phyloP scores from a whole-genome alignment of 164 flowering plant species.

The Vitis rupestris region DNA sequence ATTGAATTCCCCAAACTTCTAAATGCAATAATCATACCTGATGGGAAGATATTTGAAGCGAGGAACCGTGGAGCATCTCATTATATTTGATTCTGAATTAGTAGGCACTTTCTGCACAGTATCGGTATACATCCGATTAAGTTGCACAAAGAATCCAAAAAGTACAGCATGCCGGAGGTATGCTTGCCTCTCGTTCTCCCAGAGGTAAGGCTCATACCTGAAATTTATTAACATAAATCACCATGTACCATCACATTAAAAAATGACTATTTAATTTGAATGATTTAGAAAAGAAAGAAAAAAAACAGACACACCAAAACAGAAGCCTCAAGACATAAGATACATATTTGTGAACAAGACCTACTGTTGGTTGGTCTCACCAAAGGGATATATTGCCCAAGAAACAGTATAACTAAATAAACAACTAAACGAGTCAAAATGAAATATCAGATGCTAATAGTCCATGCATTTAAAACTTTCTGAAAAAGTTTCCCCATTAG shows the following conservation, averaged over 20 bases:
- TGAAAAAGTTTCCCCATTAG: no score
- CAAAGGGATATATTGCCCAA: not conserved
- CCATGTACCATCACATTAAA: not conserved
- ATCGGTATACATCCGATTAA: conserved; percentile 78
- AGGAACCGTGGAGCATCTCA: conserved; percentile 89
- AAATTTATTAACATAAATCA: conserved; percentile 11
- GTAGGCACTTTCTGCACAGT: conserved; percentile 71
- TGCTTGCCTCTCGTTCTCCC: conserved; percentile 94
- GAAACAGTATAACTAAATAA: not conserved
- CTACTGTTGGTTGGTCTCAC: not conserved
- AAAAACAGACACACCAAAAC: not conserved
- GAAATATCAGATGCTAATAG: not conserved
- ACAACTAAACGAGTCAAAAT: not conserved
- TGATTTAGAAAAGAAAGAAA: not conserved
- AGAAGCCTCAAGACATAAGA: not conserved
- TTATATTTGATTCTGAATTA: conserved; percentile 80
- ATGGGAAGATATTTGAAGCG: conserved; percentile 98
- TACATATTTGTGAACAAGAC: not conserved
- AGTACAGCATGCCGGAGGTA: conserved; percentile 91
- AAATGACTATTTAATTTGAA: not conserved
- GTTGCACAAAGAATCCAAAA: conserved; percentile 95
- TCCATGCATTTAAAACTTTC: no score
- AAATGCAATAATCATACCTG: conserved; percentile 48
- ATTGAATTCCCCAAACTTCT: not conserved
- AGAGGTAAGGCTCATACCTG: conserved; percentile 90